phyloP scores from a whole-genome alignment of 208 protist genomes.

The Polymyxa betae region DNA sequence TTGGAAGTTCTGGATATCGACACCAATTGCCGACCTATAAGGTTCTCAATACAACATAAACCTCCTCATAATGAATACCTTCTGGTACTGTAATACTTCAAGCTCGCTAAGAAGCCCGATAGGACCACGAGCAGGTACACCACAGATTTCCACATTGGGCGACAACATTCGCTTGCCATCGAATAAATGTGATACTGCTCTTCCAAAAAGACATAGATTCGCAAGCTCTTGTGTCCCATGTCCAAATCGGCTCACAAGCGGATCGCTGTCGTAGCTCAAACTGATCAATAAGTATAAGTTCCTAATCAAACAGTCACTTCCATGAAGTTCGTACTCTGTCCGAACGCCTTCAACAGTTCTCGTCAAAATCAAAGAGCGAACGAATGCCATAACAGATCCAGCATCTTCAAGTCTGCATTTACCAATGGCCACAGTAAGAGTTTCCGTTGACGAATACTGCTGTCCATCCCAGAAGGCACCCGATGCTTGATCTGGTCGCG shows the following conservation, averaged over 20 bases:
- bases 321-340: background rate
- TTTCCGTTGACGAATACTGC: background rate
- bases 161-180: background rate
- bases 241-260: slow-evolving; percentile 40
- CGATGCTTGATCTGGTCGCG: background rate
- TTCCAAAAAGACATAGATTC: slow-evolving; percentile 30
- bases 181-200: slow-evolving; percentile 28
- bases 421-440: background rate
- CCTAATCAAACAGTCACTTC: background rate
- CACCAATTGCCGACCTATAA: slow-evolving; percentile 19
- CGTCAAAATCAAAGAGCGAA: background rate
- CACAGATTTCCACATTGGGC: slow-evolving; percentile 9
- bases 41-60: background rate
- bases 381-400: background rate
- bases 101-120: background rate
- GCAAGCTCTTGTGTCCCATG: slow-evolving; percentile 28
- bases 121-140: background rate
- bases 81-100: slow-evolving; percentile 32
- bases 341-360: background rate
- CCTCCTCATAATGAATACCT: background rate
- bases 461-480: background rate
- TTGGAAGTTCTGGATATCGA: background rate
- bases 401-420: background rate
- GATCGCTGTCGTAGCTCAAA: slow-evolving; percentile 27
- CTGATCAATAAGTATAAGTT: background rate